Evolutionary conservation across 345 rosid species (phyloP), one percentile per base, ranked within the genome.

Genomic region (Pugionium dolabratum): DNA sequence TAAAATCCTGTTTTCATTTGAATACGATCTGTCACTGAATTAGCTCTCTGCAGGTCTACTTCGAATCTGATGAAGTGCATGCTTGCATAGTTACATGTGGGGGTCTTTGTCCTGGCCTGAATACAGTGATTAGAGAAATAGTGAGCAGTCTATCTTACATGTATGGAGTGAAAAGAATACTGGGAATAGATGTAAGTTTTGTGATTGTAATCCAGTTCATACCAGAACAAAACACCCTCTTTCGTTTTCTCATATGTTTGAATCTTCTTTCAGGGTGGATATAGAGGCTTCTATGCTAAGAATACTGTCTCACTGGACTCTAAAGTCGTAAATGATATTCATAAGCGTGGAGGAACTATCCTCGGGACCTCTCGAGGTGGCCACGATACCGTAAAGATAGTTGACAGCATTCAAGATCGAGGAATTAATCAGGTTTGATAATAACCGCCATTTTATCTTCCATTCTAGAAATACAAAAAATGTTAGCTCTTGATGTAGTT

Each of bases 11-110:
- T 4, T 29, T 48, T 11, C 39, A 53, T 56, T 47, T 45, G 26
- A 4, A 65, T 33, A 54, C 53, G 59, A 43, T 74, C 28, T 53
- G 51, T 75, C 41, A 29, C 7, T 56, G 47, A 26, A 10, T 37
- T 55, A 37, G 2, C 30, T 67, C 55, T 50, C 73, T 52, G 51
- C 64, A 89, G 96, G 85, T 83, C 6, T 83, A 83, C 74, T 89
- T 89, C 49, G 80, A 81, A 61, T 70, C 87, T 8, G 96, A 86
- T 50, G 94, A 89, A 71, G 96, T 89, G n/a, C 89, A 82, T 54
- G 94, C 94, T 48, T 85, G 90, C 69, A 85, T 89, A 8, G 93
- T 89, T 35, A 89, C 96, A 0, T 89, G 96, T 62, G 96, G 96
- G 1, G 96, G 96, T 55, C 91, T 89, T 46, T 86, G 96, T 66